Conservation (phyloP, 2,329 filamentous ascomycete genomes). For the Mycosphaerelloides madeirae region DNA sequence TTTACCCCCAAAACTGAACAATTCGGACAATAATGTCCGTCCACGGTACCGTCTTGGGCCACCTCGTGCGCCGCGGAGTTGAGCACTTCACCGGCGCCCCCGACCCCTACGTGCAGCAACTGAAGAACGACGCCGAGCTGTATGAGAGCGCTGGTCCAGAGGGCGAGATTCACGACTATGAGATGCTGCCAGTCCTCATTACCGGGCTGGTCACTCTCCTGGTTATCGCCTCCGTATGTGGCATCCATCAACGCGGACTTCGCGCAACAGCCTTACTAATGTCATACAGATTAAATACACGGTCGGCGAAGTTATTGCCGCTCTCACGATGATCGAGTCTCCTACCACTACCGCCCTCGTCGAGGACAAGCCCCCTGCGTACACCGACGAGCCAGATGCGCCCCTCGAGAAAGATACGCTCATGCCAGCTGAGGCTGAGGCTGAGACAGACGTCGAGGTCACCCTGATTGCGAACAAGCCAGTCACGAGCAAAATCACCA, state of each 20-base stretch:
- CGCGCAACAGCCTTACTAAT: slow-evolving; percentile 2
- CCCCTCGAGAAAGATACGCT: slow-evolving; percentile 37
- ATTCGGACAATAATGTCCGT: slow-evolving; percentile 20
- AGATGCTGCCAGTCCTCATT: slow-evolving; percentile 29
- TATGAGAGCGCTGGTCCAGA: slow-evolving; percentile 25
- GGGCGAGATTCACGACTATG: slow-evolving; percentile 23
- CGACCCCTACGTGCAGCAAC: slow-evolving; percentile 18
- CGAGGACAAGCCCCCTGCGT: slow-evolving; percentile 39
- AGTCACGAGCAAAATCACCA: slow-evolving; percentile 57
- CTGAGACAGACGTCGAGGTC: slow-evolving; percentile 37
- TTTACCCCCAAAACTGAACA: not conserved
- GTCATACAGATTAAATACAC: slow-evolving; percentile 46
- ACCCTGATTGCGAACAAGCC: slow-evolving; percentile 50
- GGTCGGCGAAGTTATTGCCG: slow-evolving; percentile 55
- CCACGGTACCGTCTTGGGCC: slow-evolving; percentile 27
- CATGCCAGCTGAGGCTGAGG: slow-evolving; percentile 34
- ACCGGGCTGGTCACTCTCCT: slow-evolving; percentile 40
- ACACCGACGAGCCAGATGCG: slow-evolving; percentile 48
- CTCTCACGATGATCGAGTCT: slow-evolving; percentile 61
- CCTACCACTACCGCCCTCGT: slow-evolving; percentile 49
- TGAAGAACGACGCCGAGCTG: slow-evolving; percentile 27
- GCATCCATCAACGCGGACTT: not conserved
- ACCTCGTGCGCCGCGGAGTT: slow-evolving; percentile 31
- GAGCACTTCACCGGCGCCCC: slow-evolving; percentile 22
- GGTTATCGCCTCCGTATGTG: slow-evolving; percentile 39